These are phyloP conservation scores for Solanum neorickii DNA, from an alignment of 257 asterid genomes.

Conservation along the genomic window DNA sequence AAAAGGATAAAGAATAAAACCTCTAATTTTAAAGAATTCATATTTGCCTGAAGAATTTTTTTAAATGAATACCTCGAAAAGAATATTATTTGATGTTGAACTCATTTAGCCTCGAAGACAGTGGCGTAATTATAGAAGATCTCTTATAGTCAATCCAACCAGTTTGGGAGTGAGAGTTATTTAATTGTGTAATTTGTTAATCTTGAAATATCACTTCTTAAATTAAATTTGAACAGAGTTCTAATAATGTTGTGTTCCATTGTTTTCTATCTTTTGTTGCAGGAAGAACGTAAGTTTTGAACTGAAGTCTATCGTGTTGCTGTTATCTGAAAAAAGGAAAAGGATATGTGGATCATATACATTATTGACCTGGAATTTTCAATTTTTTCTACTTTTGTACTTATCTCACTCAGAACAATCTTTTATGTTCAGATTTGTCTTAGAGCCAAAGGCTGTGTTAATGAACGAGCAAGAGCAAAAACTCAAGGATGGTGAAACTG, in stretches of 20 bases:
- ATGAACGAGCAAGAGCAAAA: conserved; percentile 77
- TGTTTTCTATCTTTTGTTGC: conserved; percentile 1
- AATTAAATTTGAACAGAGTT: not conserved
- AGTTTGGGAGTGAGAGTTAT: not conserved
- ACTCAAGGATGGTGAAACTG: conserved; percentile 71
- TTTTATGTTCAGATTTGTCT: conserved; percentile 52
- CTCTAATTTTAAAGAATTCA: not conserved
- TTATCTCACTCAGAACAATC: not conserved
- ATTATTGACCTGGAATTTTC: not conserved
- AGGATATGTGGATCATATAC: not conserved
- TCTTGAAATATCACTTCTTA: not conserved
- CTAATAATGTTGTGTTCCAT: not conserved
- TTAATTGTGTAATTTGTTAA: not conserved
- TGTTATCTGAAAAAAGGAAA: not conserved
- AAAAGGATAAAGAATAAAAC: not conserved
- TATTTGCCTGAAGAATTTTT: not conserved
- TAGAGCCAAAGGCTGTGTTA: conserved; percentile 73
- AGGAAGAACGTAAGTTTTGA: conserved; percentile 40
- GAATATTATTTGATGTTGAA: not conserved
- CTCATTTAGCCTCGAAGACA: not conserved
- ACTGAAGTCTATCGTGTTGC: not conserved
- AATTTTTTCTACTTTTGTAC: not conserved
- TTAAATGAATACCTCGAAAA: not conserved
- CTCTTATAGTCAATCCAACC: not conserved
- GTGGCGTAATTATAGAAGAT: not conserved